Evolutionary conservation across 1,284 basidiomycete species (phyloP), one percentile per base, ranked within the genome.

Genomic region (Ceratobasidium papillatum): DNA sequence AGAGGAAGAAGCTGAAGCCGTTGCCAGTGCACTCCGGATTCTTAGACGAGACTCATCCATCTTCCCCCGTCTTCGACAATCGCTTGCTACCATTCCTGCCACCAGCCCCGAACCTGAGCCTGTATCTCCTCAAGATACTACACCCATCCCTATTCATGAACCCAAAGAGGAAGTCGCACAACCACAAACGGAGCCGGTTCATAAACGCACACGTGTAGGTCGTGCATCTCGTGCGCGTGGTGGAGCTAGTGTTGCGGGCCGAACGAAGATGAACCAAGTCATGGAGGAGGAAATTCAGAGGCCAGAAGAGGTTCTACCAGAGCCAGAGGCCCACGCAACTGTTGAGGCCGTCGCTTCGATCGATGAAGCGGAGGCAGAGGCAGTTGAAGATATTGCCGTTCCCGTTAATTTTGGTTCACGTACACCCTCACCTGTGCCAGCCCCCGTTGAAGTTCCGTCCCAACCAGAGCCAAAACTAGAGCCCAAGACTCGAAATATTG

Each of bases 391-490:
- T 52, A 36, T 62, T 51, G 58, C 32, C 3, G 69, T 62, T 32
- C 58, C 56, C 17, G 69, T 72, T 7, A 72, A 72, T 25, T 72
- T 72, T 62, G 69, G 69, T 9, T 72, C 69, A 11, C 58, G 69
- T 30, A 49, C 69, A 1, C 69, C 69, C 9, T 72, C 69, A 12
- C 69, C 69, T 27, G 45, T 32, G 1, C 63, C 49, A 17, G 66
- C 36, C 7, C 52, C 34, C 2, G n/a, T 19, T 47, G 25, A 52
- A n/a, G 19, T 25, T 3, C 66, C 66, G 7, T 14, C 36, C 38
- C 32, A 22, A 9, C 14, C 56, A 38, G 32, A 59, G 34, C 54
- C 25, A 34, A 25, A n/a, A n/a, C 41, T 45, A 9, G 22, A 49
- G 43, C 25, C 36, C 27, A n/a, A n/a, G n/a, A 19, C 19, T 41